Base-by-base conservation (phyloP, 2,329 filamentous ascomycete genomes). In the Claviceps fusiformis region DNA sequence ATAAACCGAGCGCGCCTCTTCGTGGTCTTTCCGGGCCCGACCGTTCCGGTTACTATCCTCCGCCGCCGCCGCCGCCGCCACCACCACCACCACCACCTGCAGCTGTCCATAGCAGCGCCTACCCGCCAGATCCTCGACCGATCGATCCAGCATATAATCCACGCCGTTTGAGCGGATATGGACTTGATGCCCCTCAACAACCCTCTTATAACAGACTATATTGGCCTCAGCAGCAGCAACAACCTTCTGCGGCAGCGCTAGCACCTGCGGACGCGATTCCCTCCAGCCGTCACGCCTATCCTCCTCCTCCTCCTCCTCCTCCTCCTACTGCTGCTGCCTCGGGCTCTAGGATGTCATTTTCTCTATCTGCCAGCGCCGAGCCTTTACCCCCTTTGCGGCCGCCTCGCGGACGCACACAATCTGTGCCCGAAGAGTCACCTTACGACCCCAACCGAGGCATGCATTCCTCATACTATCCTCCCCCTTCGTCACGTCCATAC, bases 311-410 rank as follows among this genome's bases (percentile, higher is more conserved):
- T 27, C 62, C 65, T 43, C 63, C 65, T 10, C 47, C 31, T 24
- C 52, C 58, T 2, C 31, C 27, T 63, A 35, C 60, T 60, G 62
- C 61, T 9, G 54, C 62, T 24, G 51, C 56, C n/a, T 54, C 61
- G 27, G 57, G 64, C 37, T 59, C 68, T 3, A 64, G 70, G 31
- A 65, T 69, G 15, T 67, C 70, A 1, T 71, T 70, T 54, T 67
- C 68, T 37, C 68, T 68, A 35, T 64, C 65, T 39, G 63, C 61
- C 15, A 68, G 60, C 55, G 62, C 68, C 11, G 69, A 71, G 44
- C 69, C 68, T 29, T 60, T 72, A 27, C 70, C 70, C 5, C 70
- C 70, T 7, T 61, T 72, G 43, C 64, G 70, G 44, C 70, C 70
- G n/a, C 64, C 70, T 15, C 64, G 70, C 44, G 62, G 63, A 37